Evolutionary conservation across 495 filamentous ascomycete genomes (phyloP), one percentile per base, ranked within the genome.

Genomic region (Cetradonia linearis): DNA sequence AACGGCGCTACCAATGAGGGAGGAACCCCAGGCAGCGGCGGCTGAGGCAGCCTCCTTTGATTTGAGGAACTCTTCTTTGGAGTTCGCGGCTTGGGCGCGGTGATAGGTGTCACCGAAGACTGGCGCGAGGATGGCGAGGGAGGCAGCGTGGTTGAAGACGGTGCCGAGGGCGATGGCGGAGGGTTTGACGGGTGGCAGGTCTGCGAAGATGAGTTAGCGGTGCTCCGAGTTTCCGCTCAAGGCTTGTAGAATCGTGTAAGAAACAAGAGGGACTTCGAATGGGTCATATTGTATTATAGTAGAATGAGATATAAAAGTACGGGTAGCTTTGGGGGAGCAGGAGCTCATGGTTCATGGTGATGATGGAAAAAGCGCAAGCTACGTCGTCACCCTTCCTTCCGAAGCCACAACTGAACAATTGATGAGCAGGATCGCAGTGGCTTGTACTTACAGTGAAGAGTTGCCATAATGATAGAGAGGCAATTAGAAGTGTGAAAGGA

Each of bases 131-230:
- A 98, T 83, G 63, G 86, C 86, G 62, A 91, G 76, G 56, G 86
- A 87, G 54, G 81, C 81, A 61, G 81, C 85, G 75, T 98, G 92
- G 78, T 87, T 96, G 83, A 95, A 98, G 72, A 89, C 72, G 44
- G 93, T 95, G 73, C 93, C 93, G 66, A 96, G 82, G 65, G 92
- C 93, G 69, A 98, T 95, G 63, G 93, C 93, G 54, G 92, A 96
- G 54, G 93, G 93, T 84, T 96, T 97, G 68, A 98, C 93, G 47
- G 93, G 81, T 66, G 93, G 93, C 62, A 98, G 83, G 70, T 96
- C 89, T 95, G 68, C 2, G 16, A 46, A 42, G 23, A 20, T 27
- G 11, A n/a, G 20, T 55, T 33, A 55, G 52, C 33, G 27, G 47
- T 4, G 11, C 2, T 16, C 8, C 18, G 36, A 36, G 14, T 18